Percentiles rank a stretch among this genome's conserved stretches.
These are phyloP conservation scores for Eragrostis curvula DNA, from an alignment of 176 grass and related monocot genomes.

Conservation along the genomic window DNA sequence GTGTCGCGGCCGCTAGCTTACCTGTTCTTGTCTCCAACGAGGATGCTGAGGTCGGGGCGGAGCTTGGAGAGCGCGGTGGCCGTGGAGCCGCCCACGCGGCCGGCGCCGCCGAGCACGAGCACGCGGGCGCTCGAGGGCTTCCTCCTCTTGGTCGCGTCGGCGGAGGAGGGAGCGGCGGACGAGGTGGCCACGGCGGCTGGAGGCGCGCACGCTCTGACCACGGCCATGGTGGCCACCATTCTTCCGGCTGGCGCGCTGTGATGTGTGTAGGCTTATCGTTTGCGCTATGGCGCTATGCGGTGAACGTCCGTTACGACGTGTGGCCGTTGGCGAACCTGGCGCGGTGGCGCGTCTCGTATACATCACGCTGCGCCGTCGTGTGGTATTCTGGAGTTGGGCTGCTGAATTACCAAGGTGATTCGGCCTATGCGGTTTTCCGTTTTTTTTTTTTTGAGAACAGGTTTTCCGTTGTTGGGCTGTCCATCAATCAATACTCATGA, in stretches of 20 bases:
- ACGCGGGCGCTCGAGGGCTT: conserved; percentile 49
- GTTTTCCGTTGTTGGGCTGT: too few relatives aligned
- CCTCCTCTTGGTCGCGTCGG: not conserved
- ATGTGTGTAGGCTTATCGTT: too few relatives aligned
- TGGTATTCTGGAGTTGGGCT: too few relatives aligned
- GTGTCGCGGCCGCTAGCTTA: not conserved
- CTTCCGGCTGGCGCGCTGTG: not conserved
- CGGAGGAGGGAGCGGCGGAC: conserved; percentile 8
- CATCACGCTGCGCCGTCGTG: too few relatives aligned
- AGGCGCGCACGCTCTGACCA: conserved; percentile 62
- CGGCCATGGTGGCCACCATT: conserved; percentile 22
- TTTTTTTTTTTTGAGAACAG: too few relatives aligned
- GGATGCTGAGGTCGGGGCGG: conserved; percentile 64
- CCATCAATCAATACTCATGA: too few relatives aligned
- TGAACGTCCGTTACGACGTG: too few relatives aligned
- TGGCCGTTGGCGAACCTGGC: too few relatives aligned
- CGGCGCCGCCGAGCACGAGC: conserved; percentile 71
- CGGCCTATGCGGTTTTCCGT: too few relatives aligned
- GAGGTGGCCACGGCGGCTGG: conserved; percentile 35
- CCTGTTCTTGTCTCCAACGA: conserved; percentile 78
- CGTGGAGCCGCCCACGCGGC: conserved; percentile 87
- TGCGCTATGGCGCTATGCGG: too few relatives aligned
- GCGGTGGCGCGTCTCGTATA: too few relatives aligned
- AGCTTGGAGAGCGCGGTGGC: conserved; percentile 79
- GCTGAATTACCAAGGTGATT: too few relatives aligned